Conservation (phyloP, 1,139 yeast genomes). For the Kodamaea anthophila region DNA sequence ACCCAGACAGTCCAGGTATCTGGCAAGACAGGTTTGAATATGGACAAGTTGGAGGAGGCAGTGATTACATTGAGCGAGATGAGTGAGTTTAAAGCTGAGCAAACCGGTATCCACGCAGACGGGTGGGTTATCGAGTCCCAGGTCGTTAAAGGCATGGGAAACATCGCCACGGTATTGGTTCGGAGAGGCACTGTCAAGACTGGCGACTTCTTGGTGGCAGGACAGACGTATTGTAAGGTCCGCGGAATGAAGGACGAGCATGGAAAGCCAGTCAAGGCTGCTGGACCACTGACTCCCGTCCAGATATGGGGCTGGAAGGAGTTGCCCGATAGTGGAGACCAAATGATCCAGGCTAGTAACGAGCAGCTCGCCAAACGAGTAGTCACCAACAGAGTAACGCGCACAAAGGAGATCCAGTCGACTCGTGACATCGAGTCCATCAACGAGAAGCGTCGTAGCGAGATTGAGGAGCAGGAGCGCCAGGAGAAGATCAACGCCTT, state of each 20-base stretch:
- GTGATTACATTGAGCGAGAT: slow-evolving; percentile 80
- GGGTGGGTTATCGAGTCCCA: slow-evolving; percentile 92
- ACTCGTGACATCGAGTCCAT: slow-evolving; percentile 63
- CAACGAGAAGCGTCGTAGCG: slow-evolving; percentile 51
- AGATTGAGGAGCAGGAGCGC: slow-evolving; percentile 41
- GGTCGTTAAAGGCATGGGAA: slow-evolving; percentile 77
- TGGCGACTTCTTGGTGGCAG: slow-evolving; percentile 76
- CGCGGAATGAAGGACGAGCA: slow-evolving; percentile 73
- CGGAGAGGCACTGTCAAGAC: slow-evolving; percentile 69
- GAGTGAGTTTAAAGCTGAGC: slow-evolving; percentile 68
- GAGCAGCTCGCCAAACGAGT: slow-evolving; percentile 77
- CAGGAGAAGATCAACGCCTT: slow-evolving; percentile 50
- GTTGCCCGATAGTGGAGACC: slow-evolving; percentile 88
- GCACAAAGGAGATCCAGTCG: slow-evolving; percentile 55
- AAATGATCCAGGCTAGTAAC: slow-evolving; percentile 65
- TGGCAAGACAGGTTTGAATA: slow-evolving; percentile 76
- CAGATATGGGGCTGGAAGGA: slow-evolving; percentile 95
- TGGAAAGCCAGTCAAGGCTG: slow-evolving; percentile 58
- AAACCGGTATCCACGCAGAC: slow-evolving; percentile 51
- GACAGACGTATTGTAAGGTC: slow-evolving; percentile 80
- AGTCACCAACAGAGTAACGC: slow-evolving; percentile 52
- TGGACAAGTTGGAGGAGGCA: slow-evolving; percentile 87
- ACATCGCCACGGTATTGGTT: slow-evolving; percentile 78
- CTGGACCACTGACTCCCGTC: slow-evolving; percentile 87
- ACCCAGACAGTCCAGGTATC: slow-evolving; percentile 85